Conservation (phyloP, 2,329 filamentous ascomycete genomes). For the Fusarium heterosporum region DNA sequence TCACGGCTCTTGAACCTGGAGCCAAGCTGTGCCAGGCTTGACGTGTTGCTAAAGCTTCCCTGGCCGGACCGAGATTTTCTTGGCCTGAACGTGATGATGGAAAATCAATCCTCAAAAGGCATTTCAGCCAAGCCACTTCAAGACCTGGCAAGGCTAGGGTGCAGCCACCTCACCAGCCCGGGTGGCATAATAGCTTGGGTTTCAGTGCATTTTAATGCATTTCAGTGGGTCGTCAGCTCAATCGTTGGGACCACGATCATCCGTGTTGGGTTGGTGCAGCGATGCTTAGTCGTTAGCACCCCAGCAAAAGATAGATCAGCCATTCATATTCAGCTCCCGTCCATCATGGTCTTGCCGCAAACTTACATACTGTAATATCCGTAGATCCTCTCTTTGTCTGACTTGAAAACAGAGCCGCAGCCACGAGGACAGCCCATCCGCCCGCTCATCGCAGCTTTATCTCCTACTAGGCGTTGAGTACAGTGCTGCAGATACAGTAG, state of each 20-base stretch:
- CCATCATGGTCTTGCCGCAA: slow-evolving; percentile 17
- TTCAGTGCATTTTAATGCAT: background rate
- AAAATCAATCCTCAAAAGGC: background rate
- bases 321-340: slow-evolving; percentile 27
- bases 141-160: slow-evolving; percentile 5
- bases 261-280: slow-evolving; percentile 25
- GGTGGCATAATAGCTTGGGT: background rate
- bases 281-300: slow-evolving; percentile 12
- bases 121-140: slow-evolving; percentile 15
- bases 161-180: background rate
- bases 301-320: slow-evolving; percentile 30
- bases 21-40: background rate
- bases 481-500: slow-evolving; percentile 21
- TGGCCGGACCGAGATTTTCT: background rate
- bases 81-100: background rate
- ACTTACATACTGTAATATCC: slow-evolving; percentile 7
- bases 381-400: slow-evolving; percentile 27
- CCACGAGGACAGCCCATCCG: background rate
- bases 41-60: background rate
- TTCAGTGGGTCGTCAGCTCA: slow-evolving; percentile 38
- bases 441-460: slow-evolving; percentile 2
- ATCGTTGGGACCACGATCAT: slow-evolving; percentile 44
- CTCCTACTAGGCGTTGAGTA: slow-evolving; percentile 23
- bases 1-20: background rate
- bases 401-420: background rate